Base-by-base conservation (phyloP, 371 early-diverging fungal species). In the Apophysomyces sp. region DNA sequence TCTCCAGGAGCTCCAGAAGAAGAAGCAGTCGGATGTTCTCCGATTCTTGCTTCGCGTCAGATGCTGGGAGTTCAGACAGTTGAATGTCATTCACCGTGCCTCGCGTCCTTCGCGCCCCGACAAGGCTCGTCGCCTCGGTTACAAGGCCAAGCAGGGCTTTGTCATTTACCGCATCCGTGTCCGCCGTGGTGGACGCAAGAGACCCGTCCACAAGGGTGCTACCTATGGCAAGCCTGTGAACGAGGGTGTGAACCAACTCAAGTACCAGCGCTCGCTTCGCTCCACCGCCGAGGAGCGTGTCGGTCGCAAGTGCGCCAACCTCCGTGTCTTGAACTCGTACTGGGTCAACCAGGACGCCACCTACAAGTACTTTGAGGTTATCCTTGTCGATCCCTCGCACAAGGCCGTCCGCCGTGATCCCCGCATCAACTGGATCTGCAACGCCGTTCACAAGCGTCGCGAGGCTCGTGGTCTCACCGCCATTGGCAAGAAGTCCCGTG, bases 341-440 rank as follows among this genome's bases (percentile, higher is more conserved):
- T 98, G 98, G 99, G 91, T 99, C 63, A 97, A 97, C 93, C 91
- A 94, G 84, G 99, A 99, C 81, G 84, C 96, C 64, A 93, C 95
- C 75, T 98, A 93, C 92, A 98, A 99, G 89, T 97, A 92, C 91
- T 99, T 82, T 79, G 99, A 99, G 83, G 97, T 98, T 71, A 99
- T 99, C 82, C 87, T 95, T 60, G 98, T 99, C 68, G 98, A 99
- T 80, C 98, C 98, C 69, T 74, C 79, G 60, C 97, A 97, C 92
- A 92, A 93, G 87, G 94, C 92, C 69, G 97, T 99, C 86, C 92
- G 99, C 68, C 95, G 95, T 72, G 99, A 99, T 80, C 82, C 94
- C 64, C 95, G 98, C 85, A 93, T 98, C 87, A 97, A 98, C 92
- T 99, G 99, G 99, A 98, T 99, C 82, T 91, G 86, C 86, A 94